Evolutionary conservation across 1,284 basidiomycete species (phyloP).

Genomic region (Blastosporella zonata): DNA sequence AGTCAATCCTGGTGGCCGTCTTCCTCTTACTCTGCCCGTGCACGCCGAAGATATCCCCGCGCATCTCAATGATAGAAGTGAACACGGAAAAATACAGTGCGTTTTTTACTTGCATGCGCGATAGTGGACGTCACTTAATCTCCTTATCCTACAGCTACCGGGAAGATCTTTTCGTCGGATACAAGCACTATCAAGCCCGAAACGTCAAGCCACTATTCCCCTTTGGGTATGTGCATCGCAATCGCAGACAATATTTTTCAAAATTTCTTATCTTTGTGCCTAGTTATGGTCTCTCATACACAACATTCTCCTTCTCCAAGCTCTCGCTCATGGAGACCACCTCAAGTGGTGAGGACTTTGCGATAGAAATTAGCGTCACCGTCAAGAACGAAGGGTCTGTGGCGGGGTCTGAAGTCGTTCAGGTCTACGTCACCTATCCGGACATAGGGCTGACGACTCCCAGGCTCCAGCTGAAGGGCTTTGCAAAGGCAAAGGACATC

Average conservation of each 20-base stretch:
- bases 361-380: slow-evolving; percentile 38
- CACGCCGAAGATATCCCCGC: slow-evolving; percentile 66
- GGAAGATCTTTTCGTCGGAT: slow-evolving; percentile 70
- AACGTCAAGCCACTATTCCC: slow-evolving; percentile 60
- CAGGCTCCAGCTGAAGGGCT: slow-evolving; percentile 46
- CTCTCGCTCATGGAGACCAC: slow-evolving; percentile 33
- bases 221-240: slow-evolving; percentile 51
- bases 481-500: slow-evolving; percentile 19
- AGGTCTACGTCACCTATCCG: slow-evolving; percentile 64
- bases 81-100: slow-evolving; percentile 59
- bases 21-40: slow-evolving; percentile 67
- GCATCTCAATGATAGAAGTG: slow-evolving; percentile 55
- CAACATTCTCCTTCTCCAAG: slow-evolving; percentile 56
- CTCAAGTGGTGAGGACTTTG: slow-evolving; percentile 31
- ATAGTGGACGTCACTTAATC: background rate
- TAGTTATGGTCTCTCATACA: slow-evolving; percentile 71
- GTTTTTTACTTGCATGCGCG: slow-evolving; percentile 9
- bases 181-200: slow-evolving; percentile 65
- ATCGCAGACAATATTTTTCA: background rate
- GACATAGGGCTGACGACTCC: slow-evolving; percentile 54
- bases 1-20: slow-evolving; percentile 68
- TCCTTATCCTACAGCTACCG: slow-evolving; percentile 37
- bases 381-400: slow-evolving; percentile 57
- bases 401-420: slow-evolving; percentile 63
- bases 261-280: slow-evolving; percentile 1